Conservation (phyloP, 2,329 filamentous ascomycete genomes). For the Graphilbum fragrans region DNA sequence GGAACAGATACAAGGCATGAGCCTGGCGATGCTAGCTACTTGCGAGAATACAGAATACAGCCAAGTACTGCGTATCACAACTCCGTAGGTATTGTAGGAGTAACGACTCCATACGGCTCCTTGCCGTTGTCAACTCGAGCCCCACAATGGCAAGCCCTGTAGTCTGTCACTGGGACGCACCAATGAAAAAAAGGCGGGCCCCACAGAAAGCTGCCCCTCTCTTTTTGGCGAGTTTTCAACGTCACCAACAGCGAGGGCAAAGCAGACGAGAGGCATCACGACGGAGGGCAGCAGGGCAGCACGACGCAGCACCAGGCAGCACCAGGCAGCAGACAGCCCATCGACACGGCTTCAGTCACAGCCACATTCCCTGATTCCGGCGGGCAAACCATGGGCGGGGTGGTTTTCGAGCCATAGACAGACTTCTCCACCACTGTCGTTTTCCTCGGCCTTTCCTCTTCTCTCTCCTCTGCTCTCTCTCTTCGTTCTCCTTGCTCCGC, state of each 20-base stretch:
- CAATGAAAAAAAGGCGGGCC: conserved; percentile 3
- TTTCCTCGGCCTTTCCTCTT: not conserved
- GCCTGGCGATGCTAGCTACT: not conserved
- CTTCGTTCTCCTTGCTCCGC: not conserved
- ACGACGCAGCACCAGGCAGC: not conserved
- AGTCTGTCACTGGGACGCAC: not conserved
- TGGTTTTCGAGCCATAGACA: not conserved
- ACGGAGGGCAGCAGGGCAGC: not conserved
- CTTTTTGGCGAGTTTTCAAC: not conserved
- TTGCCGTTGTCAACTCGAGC: not conserved
- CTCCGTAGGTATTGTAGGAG: no score
- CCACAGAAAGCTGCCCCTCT: conserved; percentile 6
- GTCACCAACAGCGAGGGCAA: no score
- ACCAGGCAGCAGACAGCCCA: not conserved
- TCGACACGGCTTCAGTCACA: not conserved
- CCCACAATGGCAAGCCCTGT: conserved; percentile 5
- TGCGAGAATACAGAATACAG: not conserved
- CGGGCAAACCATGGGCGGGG: not conserved
- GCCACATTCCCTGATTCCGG: no score
- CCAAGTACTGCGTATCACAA: no score
- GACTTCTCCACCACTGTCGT: not conserved
- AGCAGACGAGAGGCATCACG: no score
- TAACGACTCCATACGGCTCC: no score
- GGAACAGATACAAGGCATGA: not conserved
- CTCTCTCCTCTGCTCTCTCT: not conserved